Conservation (phyloP, 2,329 filamentous ascomycete genomes). For the Venturia carpophila region DNA sequence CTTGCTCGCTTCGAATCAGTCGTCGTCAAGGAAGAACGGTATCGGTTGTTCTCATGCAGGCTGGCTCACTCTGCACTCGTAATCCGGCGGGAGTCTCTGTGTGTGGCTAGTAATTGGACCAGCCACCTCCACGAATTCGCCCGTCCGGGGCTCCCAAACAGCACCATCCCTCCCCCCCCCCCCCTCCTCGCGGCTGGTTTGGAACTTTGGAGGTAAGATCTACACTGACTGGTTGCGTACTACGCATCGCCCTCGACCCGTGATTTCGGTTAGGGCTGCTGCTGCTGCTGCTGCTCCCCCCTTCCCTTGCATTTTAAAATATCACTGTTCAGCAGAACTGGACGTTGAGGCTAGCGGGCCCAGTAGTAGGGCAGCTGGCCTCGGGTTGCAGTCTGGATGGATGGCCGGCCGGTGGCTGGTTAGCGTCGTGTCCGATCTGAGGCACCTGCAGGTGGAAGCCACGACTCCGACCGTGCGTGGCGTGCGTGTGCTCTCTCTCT, state of each 20-base stretch:
- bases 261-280: background rate
- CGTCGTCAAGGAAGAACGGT: no score
- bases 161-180: background rate
- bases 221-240: background rate
- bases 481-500: no score
- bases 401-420: background rate
- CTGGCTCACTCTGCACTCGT: background rate
- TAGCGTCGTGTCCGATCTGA: background rate
- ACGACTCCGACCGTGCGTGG: no score
- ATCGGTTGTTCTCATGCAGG: background rate
- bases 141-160: background rate
- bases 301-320: background rate
- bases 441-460: no score
- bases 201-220: background rate
- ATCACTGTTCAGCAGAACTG: no score
- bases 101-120: conserved; percentile 2
- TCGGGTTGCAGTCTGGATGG: background rate
- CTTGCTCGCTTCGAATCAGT: no score
- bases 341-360: no score
- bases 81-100: background rate
- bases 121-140: background rate
- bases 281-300: no score
- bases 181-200: no score
- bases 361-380: background rate
- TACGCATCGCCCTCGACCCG: background rate